Evolutionary conservation across 495 filamentous ascomycete species (phyloP).

Genomic region (Pseudevernia furfuracea): DNA sequence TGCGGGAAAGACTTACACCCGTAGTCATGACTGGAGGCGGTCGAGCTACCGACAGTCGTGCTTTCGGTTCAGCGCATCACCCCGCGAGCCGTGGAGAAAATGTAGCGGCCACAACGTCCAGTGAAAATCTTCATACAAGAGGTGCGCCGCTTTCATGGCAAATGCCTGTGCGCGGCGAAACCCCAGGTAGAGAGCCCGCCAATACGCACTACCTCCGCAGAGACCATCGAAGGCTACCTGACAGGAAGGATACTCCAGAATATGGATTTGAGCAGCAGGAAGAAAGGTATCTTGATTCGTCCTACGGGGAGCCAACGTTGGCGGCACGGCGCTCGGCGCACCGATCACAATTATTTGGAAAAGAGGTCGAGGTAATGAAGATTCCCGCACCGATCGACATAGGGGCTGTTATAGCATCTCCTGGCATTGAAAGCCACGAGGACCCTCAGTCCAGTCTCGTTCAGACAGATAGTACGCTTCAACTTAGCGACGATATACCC

Average conservation of each 20-base stretch:
- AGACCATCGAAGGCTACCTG: conserved; percentile 22
- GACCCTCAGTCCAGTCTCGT: conserved; percentile 23
- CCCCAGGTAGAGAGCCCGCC: conserved; percentile 2
- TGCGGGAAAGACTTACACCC: conserved; percentile 73
- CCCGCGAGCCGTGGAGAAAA: conserved; percentile 19
- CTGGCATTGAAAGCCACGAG: conserved; percentile 30
- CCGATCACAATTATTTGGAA: conserved; percentile 33
- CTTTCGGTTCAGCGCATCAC: conserved; percentile 24
- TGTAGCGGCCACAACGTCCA: conserved; percentile 58
- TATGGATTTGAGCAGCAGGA: conserved; percentile 6
- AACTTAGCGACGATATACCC: conserved; percentile 26
- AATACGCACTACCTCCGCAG: conserved; percentile 20
- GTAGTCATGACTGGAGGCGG: conserved; percentile 81
- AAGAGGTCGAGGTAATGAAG: conserved; percentile 38
- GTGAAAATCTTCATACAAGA: conserved; percentile 61
- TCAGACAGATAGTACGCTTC: neutral
- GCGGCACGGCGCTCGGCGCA: conserved; percentile 48
- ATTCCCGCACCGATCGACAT: conserved; percentile 32
- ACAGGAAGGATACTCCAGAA: conserved; percentile 18
- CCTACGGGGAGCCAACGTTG: conserved; percentile 35
- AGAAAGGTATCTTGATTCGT: neutral
- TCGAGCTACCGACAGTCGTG: conserved; percentile 50
- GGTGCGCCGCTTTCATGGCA: conserved; percentile 26
- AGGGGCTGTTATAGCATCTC: conserved; percentile 25
- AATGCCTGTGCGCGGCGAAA: neutral